A percentile compares a stretch with the other conserved stretches of the same genome.
phyloP scores from a whole-genome alignment of 768 basidiomycete species.

The Lentinula sp. region DNA sequence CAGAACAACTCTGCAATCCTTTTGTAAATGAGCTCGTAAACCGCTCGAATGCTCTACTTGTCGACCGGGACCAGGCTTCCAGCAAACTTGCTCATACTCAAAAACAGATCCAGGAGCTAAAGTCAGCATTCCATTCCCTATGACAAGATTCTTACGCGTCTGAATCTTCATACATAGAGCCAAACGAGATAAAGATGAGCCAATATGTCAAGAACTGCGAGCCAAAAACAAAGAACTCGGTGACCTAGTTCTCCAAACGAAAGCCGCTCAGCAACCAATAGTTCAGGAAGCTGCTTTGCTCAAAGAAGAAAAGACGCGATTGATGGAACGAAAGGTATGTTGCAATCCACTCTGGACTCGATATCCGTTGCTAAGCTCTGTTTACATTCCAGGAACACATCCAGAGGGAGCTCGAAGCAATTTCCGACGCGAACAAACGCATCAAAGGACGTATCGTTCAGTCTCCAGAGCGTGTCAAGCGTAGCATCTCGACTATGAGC shows the following conservation, averaged over 20 bases:
- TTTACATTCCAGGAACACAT: constrained; percentile 44
- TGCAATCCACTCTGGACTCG: neutral
- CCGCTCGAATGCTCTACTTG: constrained; percentile 46
- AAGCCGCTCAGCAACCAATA: constrained; percentile 52
- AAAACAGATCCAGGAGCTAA: constrained; percentile 46
- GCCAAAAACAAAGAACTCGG: constrained; percentile 57
- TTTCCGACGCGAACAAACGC: constrained; percentile 56
- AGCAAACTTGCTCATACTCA: constrained; percentile 44
- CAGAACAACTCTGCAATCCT: constrained; percentile 59
- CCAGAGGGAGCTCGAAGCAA: constrained; percentile 50
- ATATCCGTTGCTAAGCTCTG: neutral
- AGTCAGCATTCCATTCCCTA: constrained; percentile 33
- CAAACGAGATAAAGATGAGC: constrained; percentile 64
- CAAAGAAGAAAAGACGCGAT: constrained; percentile 61
- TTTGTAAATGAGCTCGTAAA: constrained; percentile 61
- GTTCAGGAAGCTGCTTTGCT: constrained; percentile 65
- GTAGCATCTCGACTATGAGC: constrained; percentile 75
- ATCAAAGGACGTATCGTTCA: constrained; percentile 78
- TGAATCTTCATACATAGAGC: constrained; percentile 30
- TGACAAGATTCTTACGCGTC: neutral
- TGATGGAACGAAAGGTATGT: constrained; percentile 59
- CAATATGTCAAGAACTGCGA: constrained; percentile 53
- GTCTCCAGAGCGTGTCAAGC: constrained; percentile 85
- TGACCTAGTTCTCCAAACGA: constrained; percentile 62
- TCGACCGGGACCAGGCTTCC: constrained; percentile 55